Base-by-base conservation (phyloP, 768 basidiomycete species). In the Piloderma croceum region DNA sequence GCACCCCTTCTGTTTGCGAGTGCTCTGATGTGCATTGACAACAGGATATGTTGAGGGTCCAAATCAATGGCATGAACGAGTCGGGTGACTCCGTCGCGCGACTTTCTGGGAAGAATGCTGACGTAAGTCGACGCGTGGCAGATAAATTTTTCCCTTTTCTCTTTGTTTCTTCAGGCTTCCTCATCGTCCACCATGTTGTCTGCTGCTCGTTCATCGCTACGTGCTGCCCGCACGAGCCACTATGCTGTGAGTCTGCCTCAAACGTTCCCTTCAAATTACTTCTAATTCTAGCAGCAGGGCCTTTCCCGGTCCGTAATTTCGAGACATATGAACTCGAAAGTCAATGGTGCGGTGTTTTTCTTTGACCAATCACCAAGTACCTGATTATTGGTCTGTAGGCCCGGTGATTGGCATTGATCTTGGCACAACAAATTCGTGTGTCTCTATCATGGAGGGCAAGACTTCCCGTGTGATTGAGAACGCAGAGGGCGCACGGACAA, bases 401-500 rank as follows among this genome's bases (percentile, higher is more conserved):
- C 89, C 91, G 38, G 90, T 96, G 44, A 74, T 93, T 62, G 90
- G 93, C 71, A 97, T 98, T 71, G 93, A 97, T 70, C 73, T 98
- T 71, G 93, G 91, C 29, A 90, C 88, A 27, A 90, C 89, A 22
- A 89, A 90, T 64, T 91, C 89, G 36, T 91, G 88, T 62, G 90
- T 92, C 43, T 81, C 86, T 36, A 76, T 96, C 46, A 96, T 94
- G 90, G 93, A 97, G 70, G 93, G 90, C 51, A 83, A 94, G 70
- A 84, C 82, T 24, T 79, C 93, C 36, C 85, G 89, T 50, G 94
- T 98, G 48, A 85, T 99, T 51, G 96, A 97, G 69, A 98, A 98
- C 71, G 71, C 93, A 5, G 94, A 98, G 71, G 94, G 96, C 71
- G 88, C 87, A 42, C 82, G 96, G 51, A 98, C 96, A 47, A 99